Base-by-base conservation (phyloP, 805 yeast genomes). In the Suhomyces prunicola region DNA sequence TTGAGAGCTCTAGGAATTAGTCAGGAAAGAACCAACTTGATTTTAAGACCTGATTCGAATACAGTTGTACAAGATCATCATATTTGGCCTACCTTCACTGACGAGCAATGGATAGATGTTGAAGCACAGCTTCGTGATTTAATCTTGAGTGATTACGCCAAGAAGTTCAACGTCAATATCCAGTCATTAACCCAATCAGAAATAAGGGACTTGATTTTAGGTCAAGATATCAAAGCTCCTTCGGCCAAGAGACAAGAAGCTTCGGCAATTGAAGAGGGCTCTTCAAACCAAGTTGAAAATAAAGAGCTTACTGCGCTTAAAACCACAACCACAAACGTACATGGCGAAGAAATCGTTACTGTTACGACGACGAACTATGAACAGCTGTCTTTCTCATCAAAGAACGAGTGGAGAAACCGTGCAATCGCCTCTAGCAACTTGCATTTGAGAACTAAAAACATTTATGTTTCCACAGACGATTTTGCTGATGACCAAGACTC, bases 341-440 rank as follows among this genome's bases (percentile, higher is more conserved):
- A 92, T 63, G 99, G 99, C 33, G 99, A 94, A 65, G 96, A 92
- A 61, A 93, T 94, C 62, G 87, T 88, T 42, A 93, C 97, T 0
- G 97, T 93, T 29, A 91, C 98, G 0, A 91, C 98, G 0, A 84
- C 92, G 15, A 84, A 84, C 57, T 92, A 88, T 65, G 99, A 91
- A 66, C 94, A 90, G 62, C 86, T 84, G 71, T 72, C 86, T 13
- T 94, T 94, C 66, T 78, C 86, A 46, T 89, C 97, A 1, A 86
- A 84, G 66, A 84, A 91, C 35, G 96, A 91, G 63, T 94, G 99
- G 99, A 79, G 98, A 60, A 79, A 79, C 50, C 73, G 96, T 40
- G 97, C 97, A 0, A 82, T 94, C 47, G 85, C 96, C 1, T 79
- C 96, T 0, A 79, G 88, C 45, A 79, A 83, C 58, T 73, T 94